Percentiles rank a stretch among this genome's conserved stretches.
These are phyloP conservation scores for Scortechinia acanthostroma DNA, from an alignment of 2,329 filamentous ascomycete genomes.

Conservation along the genomic window DNA sequence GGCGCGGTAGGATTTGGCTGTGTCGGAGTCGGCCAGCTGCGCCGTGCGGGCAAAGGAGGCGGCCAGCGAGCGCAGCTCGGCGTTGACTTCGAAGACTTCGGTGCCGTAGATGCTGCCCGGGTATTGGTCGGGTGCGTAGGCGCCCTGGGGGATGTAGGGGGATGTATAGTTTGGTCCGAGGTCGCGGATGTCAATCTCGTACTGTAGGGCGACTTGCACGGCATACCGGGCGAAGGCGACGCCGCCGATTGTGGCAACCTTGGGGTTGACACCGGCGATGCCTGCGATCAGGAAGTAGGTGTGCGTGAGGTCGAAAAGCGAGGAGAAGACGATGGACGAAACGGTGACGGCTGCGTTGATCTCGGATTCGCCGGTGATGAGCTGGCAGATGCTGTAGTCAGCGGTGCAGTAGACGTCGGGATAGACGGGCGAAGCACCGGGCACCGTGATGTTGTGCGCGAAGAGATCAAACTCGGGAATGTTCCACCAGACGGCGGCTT, in stretches of 20 bases:
- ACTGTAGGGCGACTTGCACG: slow-evolving; percentile 69
- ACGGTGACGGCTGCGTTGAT: slow-evolving; percentile 70
- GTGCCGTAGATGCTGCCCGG: slow-evolving; percentile 57
- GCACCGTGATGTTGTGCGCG: slow-evolving; percentile 45
- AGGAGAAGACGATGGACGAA: slow-evolving; percentile 52
- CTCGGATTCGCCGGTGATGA: slow-evolving; percentile 63
- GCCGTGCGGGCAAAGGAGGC: slow-evolving; percentile 40
- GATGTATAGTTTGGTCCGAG: slow-evolving; percentile 58
- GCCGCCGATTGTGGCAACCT: slow-evolving; percentile 54
- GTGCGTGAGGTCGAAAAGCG: slow-evolving; percentile 51
- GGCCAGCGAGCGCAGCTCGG: slow-evolving; percentile 43
- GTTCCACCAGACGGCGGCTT: slow-evolving; percentile 52
- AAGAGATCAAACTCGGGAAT: slow-evolving; percentile 43
- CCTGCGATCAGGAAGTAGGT: slow-evolving; percentile 70
- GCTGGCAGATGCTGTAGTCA: slow-evolving; percentile 56
- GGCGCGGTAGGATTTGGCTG: slow-evolving; percentile 41
- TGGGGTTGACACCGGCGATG: slow-evolving; percentile 70
- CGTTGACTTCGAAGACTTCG: slow-evolving; percentile 63
- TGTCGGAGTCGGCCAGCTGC: slow-evolving; percentile 38
- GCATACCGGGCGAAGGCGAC: slow-evolving; percentile 65
- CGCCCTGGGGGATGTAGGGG: slow-evolving; percentile 63
- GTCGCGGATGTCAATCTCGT: slow-evolving; percentile 67
- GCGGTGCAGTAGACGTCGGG: slow-evolving; percentile 58
- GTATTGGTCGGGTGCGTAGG: slow-evolving; percentile 42
- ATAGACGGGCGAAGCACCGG: slow-evolving; percentile 59